These are phyloP conservation scores for Chlamydomonas schloesseri DNA, from an alignment of 139 green algal genomes.

Conservation along the genomic window DNA sequence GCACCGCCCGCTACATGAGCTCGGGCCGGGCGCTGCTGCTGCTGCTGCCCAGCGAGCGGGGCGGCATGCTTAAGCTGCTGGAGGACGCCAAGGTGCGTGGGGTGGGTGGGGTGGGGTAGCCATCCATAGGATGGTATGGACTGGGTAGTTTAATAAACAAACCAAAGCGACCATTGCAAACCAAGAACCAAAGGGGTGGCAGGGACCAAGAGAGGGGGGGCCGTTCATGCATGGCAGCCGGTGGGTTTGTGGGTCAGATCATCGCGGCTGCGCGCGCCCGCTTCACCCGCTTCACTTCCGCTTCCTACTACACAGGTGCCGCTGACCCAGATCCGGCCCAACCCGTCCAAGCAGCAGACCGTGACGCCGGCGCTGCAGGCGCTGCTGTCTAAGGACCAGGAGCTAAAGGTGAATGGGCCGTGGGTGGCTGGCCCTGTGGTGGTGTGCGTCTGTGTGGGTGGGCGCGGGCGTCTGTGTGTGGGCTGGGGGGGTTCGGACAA, in stretches of 20 bases:
- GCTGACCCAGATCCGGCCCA: slow-evolving; percentile 81
- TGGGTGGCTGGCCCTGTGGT: no score
- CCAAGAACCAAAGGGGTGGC: no score
- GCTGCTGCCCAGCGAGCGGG: slow-evolving; percentile 78
- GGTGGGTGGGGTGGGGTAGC: no score
- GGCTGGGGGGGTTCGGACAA: not conserved
- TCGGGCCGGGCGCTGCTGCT: slow-evolving; percentile 84
- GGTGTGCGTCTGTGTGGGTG: not conserved
- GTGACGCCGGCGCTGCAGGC: slow-evolving; percentile 84
- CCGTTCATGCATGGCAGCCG: no score
- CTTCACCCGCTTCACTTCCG: no score
- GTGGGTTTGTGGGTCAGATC: no score
- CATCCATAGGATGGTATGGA: no score
- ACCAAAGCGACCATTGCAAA: no score
- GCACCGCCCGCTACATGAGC: slow-evolving; percentile 67
- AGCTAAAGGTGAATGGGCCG: slow-evolving; percentile 92
- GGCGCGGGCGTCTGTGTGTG: not conserved
- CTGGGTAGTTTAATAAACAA: no score
- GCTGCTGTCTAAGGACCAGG: slow-evolving; percentile 86
- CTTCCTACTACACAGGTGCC: no score
- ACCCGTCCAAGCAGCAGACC: slow-evolving; percentile 83
- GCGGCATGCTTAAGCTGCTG: slow-evolving; percentile 75
- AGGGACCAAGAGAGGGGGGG: no score
- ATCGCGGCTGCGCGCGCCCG: no score
- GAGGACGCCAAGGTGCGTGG: slow-evolving; percentile 68